Evolutionary conservation across 2,329 filamentous ascomycete genomes (phyloP), one percentile per base, ranked within the genome.

Genomic region (Elsinoe arachidis): DNA sequence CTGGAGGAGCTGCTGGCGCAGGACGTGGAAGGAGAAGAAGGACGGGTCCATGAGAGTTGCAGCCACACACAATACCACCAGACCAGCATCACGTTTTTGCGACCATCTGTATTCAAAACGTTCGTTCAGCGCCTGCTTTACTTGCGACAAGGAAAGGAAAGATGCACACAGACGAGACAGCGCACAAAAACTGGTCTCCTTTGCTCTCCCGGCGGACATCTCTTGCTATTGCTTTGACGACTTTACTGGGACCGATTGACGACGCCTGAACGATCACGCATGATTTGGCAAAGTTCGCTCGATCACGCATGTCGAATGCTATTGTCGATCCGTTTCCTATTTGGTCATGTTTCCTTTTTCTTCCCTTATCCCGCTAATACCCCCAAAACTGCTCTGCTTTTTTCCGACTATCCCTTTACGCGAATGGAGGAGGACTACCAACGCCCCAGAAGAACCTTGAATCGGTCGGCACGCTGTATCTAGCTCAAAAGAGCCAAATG

Each of bases 1-100:
- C 88, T 2, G 88, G 96, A 70, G 91, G 91, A 33, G 87, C 87
- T 5, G 88, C 81, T 67, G 41, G 54, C 37, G 54, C 14, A 12
- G 54, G 54, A 23, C 84, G 91, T 63, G 90, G 90, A 33, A 80
- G 91, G 61, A 80, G 91, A 67, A 80, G 90, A 68, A 80, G 89
- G 61, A 81, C 80, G 38, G 75, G 69, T 58, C 64, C 59, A 60
- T 63, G 53, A 60, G 55, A 30, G 9, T 34, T 38, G 70, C 73
- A 54, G 19, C 33, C 37, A 34, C 35, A 26, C 44, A 17, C 23
- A 49, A 34, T 23, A 21, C 51, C 23, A 39, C 34, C 39, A 46
- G 41, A 46, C 41, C 12, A 46, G 41, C 41, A 46, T 46, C 19
- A 46, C 41, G 26, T 30, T 51, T 51, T 51, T 21, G 23, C n/a